A percentile compares a stretch with the other conserved stretches of the same genome.
Evolutionary conservation across 768 basidiomycete species (phyloP).

Genomic region (Amanita brunnescens): DNA sequence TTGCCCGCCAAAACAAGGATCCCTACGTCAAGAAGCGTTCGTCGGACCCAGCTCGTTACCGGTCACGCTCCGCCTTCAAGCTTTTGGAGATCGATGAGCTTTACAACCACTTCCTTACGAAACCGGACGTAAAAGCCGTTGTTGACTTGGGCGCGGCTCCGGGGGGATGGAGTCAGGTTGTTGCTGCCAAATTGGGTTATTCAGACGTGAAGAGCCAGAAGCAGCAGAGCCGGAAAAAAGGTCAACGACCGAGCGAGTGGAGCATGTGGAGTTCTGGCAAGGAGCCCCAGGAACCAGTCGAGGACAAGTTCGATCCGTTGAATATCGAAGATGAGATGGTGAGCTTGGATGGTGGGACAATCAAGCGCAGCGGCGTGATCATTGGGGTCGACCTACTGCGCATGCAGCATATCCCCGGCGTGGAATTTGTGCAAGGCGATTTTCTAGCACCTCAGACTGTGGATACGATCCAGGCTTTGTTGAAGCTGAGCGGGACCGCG

Average conservation of each 20-base stretch:
- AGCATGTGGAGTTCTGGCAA: slow-evolving; percentile 4
- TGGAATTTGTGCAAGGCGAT: slow-evolving; percentile 66
- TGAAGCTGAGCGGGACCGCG: slow-evolving; percentile 18
- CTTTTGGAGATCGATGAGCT: slow-evolving; percentile 67
- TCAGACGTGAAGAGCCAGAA: slow-evolving; percentile 1
- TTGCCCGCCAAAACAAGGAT: slow-evolving; percentile 60
- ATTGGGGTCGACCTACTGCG: slow-evolving; percentile 77
- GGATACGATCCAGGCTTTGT: slow-evolving; percentile 29
- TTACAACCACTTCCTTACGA: slow-evolving; percentile 42
- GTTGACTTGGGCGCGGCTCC: slow-evolving; percentile 91
- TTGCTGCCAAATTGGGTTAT: slow-evolving; percentile 54
- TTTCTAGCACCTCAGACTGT: slow-evolving; percentile 56
- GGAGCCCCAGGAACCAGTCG: not conserved
- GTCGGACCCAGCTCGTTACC: slow-evolving; percentile 38
- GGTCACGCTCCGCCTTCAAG: slow-evolving; percentile 89
- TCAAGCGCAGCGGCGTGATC: slow-evolving; percentile 25
- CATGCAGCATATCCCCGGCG: slow-evolving; percentile 65
- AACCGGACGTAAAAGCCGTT: slow-evolving; percentile 48
- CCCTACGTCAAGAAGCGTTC: slow-evolving; percentile 57
- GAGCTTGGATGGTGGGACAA: not conserved
- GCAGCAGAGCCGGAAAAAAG: not conserved
- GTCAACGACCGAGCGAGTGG: not conserved
- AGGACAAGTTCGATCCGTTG: slow-evolving; percentile 2
- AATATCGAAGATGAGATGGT: slow-evolving; percentile 5
- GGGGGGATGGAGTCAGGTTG: slow-evolving; percentile 92